A percentile compares a stretch with the other conserved stretches of the same genome.
Conservation (phyloP, 306 rosid genomes). For the Rosa multiflora region DNA sequence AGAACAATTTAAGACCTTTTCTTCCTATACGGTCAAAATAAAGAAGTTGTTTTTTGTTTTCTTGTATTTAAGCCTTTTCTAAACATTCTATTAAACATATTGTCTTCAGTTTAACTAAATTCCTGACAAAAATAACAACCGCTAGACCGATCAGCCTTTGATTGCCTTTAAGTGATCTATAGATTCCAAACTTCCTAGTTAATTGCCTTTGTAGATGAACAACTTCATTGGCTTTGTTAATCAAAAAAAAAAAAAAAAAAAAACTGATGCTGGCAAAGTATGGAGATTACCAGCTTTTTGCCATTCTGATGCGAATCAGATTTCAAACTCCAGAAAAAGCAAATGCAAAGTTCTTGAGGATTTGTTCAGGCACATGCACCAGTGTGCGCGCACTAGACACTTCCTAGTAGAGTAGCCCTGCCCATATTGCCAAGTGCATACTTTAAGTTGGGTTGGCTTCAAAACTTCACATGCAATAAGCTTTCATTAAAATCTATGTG, state of each 20-base stretch:
- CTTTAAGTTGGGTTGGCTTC: neutral
- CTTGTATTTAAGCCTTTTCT: no score
- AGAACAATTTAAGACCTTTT: no score
- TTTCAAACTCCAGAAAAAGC: neutral
- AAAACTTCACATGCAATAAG: neutral
- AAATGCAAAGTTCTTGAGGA: neutral
- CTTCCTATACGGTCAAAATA: no score
- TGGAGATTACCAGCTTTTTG: constrained; percentile 22
- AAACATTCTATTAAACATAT: neutral
- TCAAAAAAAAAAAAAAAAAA: no score
- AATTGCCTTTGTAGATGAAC: neutral
- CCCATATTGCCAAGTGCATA: neutral
- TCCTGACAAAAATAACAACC: no score
- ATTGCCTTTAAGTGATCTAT: neutral
- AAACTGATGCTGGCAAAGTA: constrained; percentile 5
- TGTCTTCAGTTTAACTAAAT: no score
- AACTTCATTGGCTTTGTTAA: neutral
- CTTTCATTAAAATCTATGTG: no score
- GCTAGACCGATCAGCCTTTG: no score
- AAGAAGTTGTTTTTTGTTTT: no score
- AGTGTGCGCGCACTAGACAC: no score
- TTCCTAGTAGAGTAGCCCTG: neutral
- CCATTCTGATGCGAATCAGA: neutral
- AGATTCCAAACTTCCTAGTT: neutral
- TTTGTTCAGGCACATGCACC: constrained; percentile 25